Evolutionary conservation across 2,329 filamentous ascomycete species (phyloP), one percentile per base, ranked within the genome.

Genomic region (Lachnellula subtilissima): DNA sequence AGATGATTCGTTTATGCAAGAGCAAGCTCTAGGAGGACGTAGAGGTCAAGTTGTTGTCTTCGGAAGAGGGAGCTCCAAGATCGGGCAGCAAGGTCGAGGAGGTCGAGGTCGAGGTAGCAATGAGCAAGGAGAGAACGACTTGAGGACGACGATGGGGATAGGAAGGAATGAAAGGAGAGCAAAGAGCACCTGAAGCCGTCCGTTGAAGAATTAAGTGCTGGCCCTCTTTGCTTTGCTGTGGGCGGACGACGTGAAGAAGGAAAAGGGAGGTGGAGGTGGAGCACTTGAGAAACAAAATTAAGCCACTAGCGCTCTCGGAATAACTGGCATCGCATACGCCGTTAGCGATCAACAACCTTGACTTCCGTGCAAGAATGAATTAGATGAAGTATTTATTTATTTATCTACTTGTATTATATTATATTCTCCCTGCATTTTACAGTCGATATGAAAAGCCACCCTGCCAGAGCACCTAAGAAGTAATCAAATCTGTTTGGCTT

Each of bases 1-100:
- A 96, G 81, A 0, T 88, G 94, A 28, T 72, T 94, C 94, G 58
- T 83, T 82, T 72, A 32, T 40, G 37, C 37, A 96, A 93, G n/a
- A 77, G 78, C 8, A 75, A 71, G 1, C 78, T 80, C 40, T 78
- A 74, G 60, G 73, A 84, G 78, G 28, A 83, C 80, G 1, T 81
- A 74, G 81, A 74, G n/a, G 76, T 75, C 7, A 82, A 79, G 19
- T 82, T 86, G 69, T 42, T 36, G 37, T 42, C 37, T 52, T 88
- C 71, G 96, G 91, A 68, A 85, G 22, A 22, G 22, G 22, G 22
- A 22, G 96, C 64, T 91, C 86, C 22, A 96, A 75, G 4, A 83
- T 86, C 62, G 78, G 75, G 22, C 96, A 79, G 15, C 84, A 85
- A 58, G 75, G 75, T 7, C 88, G 17, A 23, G 45, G 22, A 93